Conservation (phyloP, 208 protist species). For the Trypanosoma vivax region DNA sequence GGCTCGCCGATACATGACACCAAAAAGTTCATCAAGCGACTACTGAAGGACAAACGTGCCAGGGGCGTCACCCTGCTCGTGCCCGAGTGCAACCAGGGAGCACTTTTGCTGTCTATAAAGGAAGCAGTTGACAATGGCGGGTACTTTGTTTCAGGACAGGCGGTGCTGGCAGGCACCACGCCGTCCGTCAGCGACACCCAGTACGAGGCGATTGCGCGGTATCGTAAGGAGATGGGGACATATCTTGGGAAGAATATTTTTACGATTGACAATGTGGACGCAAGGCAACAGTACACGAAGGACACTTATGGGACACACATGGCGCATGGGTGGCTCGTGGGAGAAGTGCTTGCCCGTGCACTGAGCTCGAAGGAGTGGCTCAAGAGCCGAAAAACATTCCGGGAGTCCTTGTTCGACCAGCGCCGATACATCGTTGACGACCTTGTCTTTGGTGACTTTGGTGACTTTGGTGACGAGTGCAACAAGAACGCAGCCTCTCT, state of each 20-base stretch:
- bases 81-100: background rate
- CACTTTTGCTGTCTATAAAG: background rate
- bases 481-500: background rate
- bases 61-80: constrained; percentile 5
- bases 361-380: constrained; percentile 8
- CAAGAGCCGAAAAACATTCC: constrained; percentile 4
- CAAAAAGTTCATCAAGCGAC: constrained; percentile 6
- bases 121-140: background rate
- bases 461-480: constrained; percentile 5
- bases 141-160: background rate
- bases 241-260: constrained; percentile 2
- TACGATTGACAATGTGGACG: background rate
- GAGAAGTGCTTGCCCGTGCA: background rate
- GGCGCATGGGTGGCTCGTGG: background rate
- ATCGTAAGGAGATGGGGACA: constrained; percentile 3
- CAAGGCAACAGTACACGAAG: constrained; percentile 6
- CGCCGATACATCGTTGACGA: background rate
- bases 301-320: background rate
- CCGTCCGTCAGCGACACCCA: constrained; percentile 11
- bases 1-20: background rate
- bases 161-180: constrained; percentile 12
- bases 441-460: background rate
- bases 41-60: constrained; percentile 8
- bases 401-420: constrained; percentile 7
- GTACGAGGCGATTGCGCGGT: constrained; percentile 9